Conservation (phyloP, 2,329 filamentous ascomycete species). For the Pseudogymnoascus sp. region DNA sequence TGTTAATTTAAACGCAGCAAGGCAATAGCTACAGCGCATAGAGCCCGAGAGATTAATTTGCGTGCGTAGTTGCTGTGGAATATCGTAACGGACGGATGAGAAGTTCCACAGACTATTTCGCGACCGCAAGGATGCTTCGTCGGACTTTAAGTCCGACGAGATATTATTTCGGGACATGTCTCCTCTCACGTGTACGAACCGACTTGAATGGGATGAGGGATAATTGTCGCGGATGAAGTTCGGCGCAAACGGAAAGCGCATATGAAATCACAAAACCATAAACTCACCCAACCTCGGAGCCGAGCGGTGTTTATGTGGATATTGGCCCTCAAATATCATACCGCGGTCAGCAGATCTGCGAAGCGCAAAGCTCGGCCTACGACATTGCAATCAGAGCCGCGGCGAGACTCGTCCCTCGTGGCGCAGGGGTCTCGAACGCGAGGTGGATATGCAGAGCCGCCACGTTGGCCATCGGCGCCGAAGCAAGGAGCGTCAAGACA, state of each 20-base stretch:
- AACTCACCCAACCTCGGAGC: not conserved
- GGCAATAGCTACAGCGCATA: not conserved
- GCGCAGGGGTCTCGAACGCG: not conserved
- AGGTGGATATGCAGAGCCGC: not conserved
- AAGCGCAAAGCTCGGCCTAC: not conserved
- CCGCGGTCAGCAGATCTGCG: not conserved
- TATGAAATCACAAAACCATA: not conserved
- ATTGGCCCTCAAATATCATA: not conserved
- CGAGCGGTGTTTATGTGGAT: slow-evolving; percentile 1
- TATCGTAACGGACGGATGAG: not conserved
- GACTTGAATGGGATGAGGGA: not conserved
- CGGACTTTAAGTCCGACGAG: not conserved
- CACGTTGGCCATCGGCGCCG: not conserved
- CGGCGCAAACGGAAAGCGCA: not conserved
- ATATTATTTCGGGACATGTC: not conserved
- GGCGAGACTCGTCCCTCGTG: not conserved
- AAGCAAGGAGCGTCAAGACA: not conserved
- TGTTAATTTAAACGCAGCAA: not conserved
- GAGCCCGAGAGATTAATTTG: not conserved
- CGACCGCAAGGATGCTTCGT: not conserved
- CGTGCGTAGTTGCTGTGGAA: not conserved
- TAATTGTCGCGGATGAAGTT: not conserved
- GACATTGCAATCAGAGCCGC: not conserved
- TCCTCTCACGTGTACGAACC: not conserved
- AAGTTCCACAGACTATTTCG: not conserved